Evolutionary conservation across 345 rosid species (phyloP), one percentile per base, ranked within the genome.

Genomic region (Hibiscus tridactylites): DNA sequence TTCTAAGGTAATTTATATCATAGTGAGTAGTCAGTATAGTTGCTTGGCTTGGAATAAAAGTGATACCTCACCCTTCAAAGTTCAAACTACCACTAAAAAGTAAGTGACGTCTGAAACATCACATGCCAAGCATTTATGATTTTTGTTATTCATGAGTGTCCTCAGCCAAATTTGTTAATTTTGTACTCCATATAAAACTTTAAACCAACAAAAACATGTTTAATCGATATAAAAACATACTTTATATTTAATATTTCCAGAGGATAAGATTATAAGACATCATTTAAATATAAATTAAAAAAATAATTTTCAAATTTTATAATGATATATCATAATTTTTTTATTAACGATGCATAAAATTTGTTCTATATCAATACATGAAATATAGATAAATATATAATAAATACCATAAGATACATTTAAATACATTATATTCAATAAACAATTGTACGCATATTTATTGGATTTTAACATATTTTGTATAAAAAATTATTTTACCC

Each of bases 41-140:
- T 54, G 28, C 11, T 61, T 49, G 16, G 47, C 86, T 82, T 82
- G 50, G 75, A 84, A 79, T 79, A 75, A 81, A 84, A 79, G 52
- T 1, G 44, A 39, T 39, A 7, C 9, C 44, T 39, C 44, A 39
- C 9, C 44, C 39, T 35, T 6, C 44, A 37, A 7, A 37, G 2
- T 39, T 39, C 44, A 37, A 37, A 37, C 9, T 1, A 37, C 44
- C 44, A 6, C 9, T 37, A 15, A 15, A 47, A 47, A 3, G 16
- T 2, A 47, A 47, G 87, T 49, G 75, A 75, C 61, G 68, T 46
- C 68, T 61, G 59, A 11, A 61, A 71, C 70, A 68, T 60, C 62
- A 61, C 21, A 16, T 6, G 17, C 17, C 21, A 29, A 46, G 44
- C 61, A 9, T 6, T 24, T 26, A 2, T 2, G 24, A 4, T 5